Conservation (phyloP, 2,329 filamentous ascomycete species). For the Hymenoscyphus scutula region DNA sequence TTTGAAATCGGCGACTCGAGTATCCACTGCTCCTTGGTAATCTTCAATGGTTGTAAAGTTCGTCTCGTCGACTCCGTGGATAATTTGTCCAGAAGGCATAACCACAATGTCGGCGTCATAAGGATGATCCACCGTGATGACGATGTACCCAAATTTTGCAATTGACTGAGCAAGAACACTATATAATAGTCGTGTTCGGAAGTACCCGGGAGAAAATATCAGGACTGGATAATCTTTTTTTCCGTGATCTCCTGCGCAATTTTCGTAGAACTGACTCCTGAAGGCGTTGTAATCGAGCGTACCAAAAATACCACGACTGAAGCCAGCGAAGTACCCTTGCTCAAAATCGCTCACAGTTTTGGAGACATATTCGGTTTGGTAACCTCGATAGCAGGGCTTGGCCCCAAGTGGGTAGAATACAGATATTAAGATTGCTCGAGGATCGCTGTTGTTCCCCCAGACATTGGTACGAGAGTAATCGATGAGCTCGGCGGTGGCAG, state of each 20-base stretch:
- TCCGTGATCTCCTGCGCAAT: neutral
- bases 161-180: conserved; percentile 41
- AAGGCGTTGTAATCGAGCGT: conserved; percentile 8
- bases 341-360: neutral
- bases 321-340: neutral
- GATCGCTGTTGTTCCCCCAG: conserved; percentile 12
- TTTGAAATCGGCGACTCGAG: conserved; percentile 31
- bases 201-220: conserved; percentile 41
- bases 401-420: conserved; percentile 16
- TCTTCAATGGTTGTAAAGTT: conserved; percentile 22
- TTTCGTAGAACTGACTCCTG: conserved; percentile 6
- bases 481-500: conserved; percentile 15
- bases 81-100: conserved; percentile 39
- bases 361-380: conserved; percentile 9
- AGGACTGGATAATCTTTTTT: conserved; percentile 26
- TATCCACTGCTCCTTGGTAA: conserved; percentile 20
- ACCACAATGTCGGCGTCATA: conserved; percentile 43
- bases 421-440: conserved; percentile 13
- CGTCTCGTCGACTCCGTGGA: conserved; percentile 19
- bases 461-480: conserved; percentile 15
- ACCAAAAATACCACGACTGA: conserved; percentile 5
- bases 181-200: conserved; percentile 41
- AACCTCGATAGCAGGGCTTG: conserved; percentile 14
- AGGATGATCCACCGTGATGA: conserved; percentile 46
- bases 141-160: conserved; percentile 42